Conservation (phyloP, 441 rosid genomes). For the Corymbia citriodora region DNA sequence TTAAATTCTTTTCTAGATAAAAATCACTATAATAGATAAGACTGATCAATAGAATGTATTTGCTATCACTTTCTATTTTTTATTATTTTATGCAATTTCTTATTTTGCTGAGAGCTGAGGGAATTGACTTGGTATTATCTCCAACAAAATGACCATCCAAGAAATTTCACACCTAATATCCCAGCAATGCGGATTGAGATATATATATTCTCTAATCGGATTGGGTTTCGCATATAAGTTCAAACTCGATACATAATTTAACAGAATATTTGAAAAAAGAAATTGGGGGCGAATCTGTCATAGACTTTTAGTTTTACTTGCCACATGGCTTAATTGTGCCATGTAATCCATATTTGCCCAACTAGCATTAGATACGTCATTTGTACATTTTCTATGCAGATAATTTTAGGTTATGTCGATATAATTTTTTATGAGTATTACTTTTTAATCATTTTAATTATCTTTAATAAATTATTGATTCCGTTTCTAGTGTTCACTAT, state of each 20-base stretch:
- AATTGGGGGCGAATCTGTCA: neutral
- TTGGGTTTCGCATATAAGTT: neutral
- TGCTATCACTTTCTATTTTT: fast-evolving
- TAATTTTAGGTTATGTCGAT: neutral
- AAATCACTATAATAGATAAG: neutral
- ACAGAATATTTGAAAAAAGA: neutral
- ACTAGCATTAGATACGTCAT: neutral
- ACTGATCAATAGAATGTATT: neutral
- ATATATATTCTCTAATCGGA: neutral
- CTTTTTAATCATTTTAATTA: neutral
- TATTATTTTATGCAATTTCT: neutral
- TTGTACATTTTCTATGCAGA: neutral
- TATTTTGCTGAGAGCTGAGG: neutral
- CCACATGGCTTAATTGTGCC: neutral
- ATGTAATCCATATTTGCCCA: fast-evolving
- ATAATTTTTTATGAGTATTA: neutral
- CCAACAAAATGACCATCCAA: neutral
- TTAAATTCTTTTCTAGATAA: neutral
- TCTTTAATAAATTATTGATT: neutral
- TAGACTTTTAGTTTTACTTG: neutral
- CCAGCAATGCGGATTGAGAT: neutral
- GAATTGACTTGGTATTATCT: neutral
- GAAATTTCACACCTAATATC: neutral
- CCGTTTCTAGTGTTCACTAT: neutral
- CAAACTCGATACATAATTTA: neutral